Conservation (phyloP, 768 basidiomycete species). For the Amanita muscaria region DNA sequence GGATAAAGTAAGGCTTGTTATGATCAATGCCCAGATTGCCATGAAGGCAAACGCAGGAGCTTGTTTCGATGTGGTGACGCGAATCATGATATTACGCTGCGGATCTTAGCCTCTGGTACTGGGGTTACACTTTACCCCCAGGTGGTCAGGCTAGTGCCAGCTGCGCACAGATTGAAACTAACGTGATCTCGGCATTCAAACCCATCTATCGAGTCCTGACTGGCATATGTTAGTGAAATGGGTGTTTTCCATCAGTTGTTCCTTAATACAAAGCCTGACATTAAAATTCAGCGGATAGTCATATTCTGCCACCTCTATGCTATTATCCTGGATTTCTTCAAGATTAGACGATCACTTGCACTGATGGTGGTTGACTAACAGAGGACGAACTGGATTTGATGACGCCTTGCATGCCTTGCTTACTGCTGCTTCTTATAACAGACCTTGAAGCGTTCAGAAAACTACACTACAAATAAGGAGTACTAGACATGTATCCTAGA, state of each 20-base stretch:
- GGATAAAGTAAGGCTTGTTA: constrained; percentile 27
- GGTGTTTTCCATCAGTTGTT: constrained; percentile 24
- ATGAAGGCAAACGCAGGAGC: constrained; percentile 29
- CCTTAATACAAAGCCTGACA: neutral
- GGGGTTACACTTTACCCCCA: constrained; percentile 28
- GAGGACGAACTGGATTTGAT: constrained; percentile 54
- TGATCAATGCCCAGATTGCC: too few relatives aligned
- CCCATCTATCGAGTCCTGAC: constrained; percentile 88
- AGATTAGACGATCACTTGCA: constrained; percentile 38
- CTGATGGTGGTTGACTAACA: neutral
- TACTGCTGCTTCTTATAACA: constrained; percentile 59
- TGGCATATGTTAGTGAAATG: constrained; percentile 68
- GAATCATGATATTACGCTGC: constrained; percentile 53
- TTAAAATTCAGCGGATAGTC: constrained; percentile 33
- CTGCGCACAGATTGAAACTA: constrained; percentile 37
- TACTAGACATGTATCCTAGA: constrained; percentile 61
- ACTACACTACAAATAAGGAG: constrained; percentile 23
- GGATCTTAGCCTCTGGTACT: constrained; percentile 57
- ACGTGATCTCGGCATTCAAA: constrained; percentile 67
- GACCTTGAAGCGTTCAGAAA: constrained; percentile 43
- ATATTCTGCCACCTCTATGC: constrained; percentile 72
- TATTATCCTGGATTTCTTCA: constrained; percentile 78
- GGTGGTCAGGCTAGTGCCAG: neutral
- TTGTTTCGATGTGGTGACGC: constrained; percentile 64
- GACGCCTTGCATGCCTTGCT: constrained; percentile 82